Conservation (phyloP, 148 eudicot species). For the Rhododendron griersonianum region DNA sequence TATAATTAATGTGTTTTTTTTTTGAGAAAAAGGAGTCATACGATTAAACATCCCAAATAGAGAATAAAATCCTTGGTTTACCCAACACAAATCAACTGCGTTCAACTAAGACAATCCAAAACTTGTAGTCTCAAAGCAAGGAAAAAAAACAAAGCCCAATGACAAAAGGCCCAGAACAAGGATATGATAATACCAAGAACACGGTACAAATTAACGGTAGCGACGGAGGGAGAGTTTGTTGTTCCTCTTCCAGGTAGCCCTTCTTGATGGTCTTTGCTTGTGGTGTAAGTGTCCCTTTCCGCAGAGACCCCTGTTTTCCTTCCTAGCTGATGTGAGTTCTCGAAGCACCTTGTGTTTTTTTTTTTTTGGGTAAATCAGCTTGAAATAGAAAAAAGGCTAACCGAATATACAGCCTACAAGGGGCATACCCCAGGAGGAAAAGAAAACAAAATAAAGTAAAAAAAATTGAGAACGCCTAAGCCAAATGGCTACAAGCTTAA, state of each 20-base stretch:
- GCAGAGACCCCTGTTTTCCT: slow-evolving; percentile 46
- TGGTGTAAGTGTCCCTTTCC: slow-evolving; percentile 44
- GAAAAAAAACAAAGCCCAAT: not conserved
- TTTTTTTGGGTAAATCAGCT: too few species aligned
- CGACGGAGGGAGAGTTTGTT: slow-evolving; percentile 30
- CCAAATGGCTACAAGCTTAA: too few species aligned
- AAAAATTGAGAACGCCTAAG: too few species aligned
- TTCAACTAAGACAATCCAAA: not conserved
- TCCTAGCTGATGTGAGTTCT: slow-evolving; percentile 51
- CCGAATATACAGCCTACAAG: too few species aligned
- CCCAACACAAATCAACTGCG: not conserved
- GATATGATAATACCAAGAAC: not conserved
- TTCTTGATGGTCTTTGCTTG: slow-evolving; percentile 47
- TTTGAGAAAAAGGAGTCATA: too few species aligned
- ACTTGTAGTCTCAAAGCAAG: slow-evolving; percentile 1
- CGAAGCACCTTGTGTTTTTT: slow-evolving; percentile 45
- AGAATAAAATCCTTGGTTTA: not conserved
- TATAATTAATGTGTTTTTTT: too few species aligned
- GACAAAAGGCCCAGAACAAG: not conserved
- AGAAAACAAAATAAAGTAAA: too few species aligned
- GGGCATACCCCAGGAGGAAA: too few species aligned
- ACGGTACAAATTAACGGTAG: not conserved
- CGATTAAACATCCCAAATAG: not conserved
- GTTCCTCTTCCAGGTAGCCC: slow-evolving; percentile 57
- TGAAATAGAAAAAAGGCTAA: too few species aligned